Percentiles rank a stretch among this genome's conserved stretches.
These are phyloP conservation scores for Acer yangbiense DNA, from an alignment of 345 rosid species.

Conservation along the genomic window DNA sequence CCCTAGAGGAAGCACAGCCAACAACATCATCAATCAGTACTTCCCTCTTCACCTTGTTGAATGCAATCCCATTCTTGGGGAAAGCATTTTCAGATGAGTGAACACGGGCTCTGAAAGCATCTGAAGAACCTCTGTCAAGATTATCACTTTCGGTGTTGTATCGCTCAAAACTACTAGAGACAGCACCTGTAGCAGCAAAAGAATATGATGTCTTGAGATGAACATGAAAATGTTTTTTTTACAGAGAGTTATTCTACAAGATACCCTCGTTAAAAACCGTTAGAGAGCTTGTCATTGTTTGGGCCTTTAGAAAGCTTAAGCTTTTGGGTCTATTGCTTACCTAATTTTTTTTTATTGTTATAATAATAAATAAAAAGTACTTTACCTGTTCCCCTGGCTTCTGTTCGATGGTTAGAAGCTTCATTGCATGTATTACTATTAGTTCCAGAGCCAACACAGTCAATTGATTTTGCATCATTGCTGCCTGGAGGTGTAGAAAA, in stretches of 20 bases:
- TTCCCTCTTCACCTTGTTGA: conserved; percentile 50
- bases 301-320: neutral
- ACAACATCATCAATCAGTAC: conserved; percentile 70
- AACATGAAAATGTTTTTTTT: neutral
- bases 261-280: neutral
- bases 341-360: neutral
- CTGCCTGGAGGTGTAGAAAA: conserved; percentile 60
- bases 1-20: conserved; percentile 75
- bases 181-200: conserved; percentile 57
- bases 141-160: conserved; percentile 35
- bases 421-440: conserved; percentile 88
- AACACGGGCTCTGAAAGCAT: conserved; percentile 20
- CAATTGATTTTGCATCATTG: conserved; percentile 78
- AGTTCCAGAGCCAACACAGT: conserved; percentile 93
- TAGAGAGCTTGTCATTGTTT: neutral
- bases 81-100: conserved; percentile 25
- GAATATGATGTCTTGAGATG: conserved; percentile 3
- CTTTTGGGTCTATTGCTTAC: neutral
- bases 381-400: conserved; percentile 86
- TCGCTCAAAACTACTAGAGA: conserved; percentile 56
- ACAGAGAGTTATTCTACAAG: neutral
- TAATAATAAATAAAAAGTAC: conserved; percentile 10
- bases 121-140: conserved; percentile 35
- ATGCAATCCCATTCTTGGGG: conserved; percentile 19
- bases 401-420: conserved; percentile 64